Evolutionary conservation across 192 early-diverging fungal species (phyloP), one percentile per base, ranked within the genome.

Genomic region (Coemansia sp.): DNA sequence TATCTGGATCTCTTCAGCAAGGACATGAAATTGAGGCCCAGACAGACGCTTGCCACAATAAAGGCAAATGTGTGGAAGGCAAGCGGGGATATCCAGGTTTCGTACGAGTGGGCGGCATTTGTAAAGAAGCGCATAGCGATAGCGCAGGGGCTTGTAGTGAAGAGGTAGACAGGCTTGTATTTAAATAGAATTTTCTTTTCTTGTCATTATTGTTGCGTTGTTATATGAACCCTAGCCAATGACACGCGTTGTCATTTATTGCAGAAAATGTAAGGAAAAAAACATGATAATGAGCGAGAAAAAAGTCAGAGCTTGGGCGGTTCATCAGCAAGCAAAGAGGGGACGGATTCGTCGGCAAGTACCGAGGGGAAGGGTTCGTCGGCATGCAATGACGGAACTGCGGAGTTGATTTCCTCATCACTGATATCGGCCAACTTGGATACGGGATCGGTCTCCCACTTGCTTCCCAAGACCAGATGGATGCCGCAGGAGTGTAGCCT

Each of bases 71-170:
- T 77, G 7, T 84, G 79, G 84, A 84, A 83, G 49, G 67, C 79
- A 4, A 79, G 72, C 65, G 70, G 69, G 56, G 83, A 86, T 64
- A 66, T 84, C 59, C 65, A 72, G 47, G 71, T 86, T 4, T 61
- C 69, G 54, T 84, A 86, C 61, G 71, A 76, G 47, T 85, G 81
- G 81, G 76, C 76, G 7, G 67, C 67, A 49, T 84, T 84, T 79
- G 65, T 84, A 18, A 75, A 67, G 57, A 58, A 50, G 18, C 69
- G 81, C 16, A 61, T 83, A 21, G 62, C 72, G 16, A 70, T 69
- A 52, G 75, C 80, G 10, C 80, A 83, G 47, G 48, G 52, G 38
- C 56, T 82, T 50, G 71, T 43, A 21, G 6, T 42, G 16, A 39
- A 38, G 16, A 32, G 39, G 49, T 26, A 58, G 41, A 38, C 21